Base-by-base conservation (phyloP, 169 alveolate genomes). In the Plasmodium knowlesi region DNA sequence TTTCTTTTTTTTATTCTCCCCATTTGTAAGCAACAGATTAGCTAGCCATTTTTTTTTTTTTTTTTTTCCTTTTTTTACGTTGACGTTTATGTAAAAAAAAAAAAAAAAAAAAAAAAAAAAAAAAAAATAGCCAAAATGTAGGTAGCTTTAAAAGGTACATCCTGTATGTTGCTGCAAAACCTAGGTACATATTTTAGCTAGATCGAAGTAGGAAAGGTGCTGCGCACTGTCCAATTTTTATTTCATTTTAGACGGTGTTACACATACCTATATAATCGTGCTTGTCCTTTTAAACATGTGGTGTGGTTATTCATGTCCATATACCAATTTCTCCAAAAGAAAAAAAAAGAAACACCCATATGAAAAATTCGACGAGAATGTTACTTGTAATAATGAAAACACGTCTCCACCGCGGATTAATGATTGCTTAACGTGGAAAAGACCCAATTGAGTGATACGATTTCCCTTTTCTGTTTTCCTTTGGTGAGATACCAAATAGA, bases 161-260 rank as follows among this genome's bases (percentile, higher is more conserved):
- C 30, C 9, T 22, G n/a, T 25, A 28, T 25, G 19, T n/a, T 16
- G 70, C 14, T 82, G 80, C 22, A 25, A 82, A 53, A 82, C 34
- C 5, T 14, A 57, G 71, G 19, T 2, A 10, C 4, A 57, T 14
- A 82, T 61, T 82, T 82, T 82, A 57, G 90, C 90, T 82, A 54
- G 53, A 82, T 73, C 37, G 71, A 53, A 82, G 90, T 2, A 30
- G 46, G 43, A 70, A 57, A 79, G 14, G n/a, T 67, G 76, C 37
- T 61, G 9, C 39, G 8, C 10, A 37, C 16, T 79, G 84, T 61
- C 37, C 79, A 28, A 53, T 54, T 57, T 54, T 25, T 30, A 19
- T 16, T 41, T 39, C 34, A 70, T 5, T 12, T 12, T 82, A 53
- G 73, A n/a, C 39, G 80, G 28, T 12, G 25, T 53, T 57, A 82